A percentile compares a stretch with the other conserved stretches of the same genome.
phyloP scores from a whole-genome alignment of 129 eudicot genomes.

The Lactuca saligna region DNA sequence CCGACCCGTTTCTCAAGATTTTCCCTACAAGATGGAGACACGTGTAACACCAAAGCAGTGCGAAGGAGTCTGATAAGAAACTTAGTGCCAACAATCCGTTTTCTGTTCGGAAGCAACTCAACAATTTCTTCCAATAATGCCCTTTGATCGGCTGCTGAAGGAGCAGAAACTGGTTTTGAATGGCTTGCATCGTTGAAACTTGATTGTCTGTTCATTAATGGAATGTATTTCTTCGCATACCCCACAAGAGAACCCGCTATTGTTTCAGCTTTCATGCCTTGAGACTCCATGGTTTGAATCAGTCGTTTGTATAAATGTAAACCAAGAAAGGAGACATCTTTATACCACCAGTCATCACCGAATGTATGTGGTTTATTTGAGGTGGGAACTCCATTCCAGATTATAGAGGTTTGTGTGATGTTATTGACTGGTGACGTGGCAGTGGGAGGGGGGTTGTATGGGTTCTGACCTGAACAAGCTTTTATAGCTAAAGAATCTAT shows the following conservation, averaged over 20 bases:
- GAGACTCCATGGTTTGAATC: constrained; percentile 53
- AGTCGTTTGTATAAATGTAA: constrained; percentile 61
- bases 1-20: constrained; percentile 77
- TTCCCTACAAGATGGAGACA: constrained; percentile 64
- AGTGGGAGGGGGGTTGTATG: constrained; percentile 15
- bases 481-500: constrained; percentile 76
- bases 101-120: constrained; percentile 58
- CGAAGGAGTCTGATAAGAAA: constrained; percentile 66
- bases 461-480: constrained; percentile 52
- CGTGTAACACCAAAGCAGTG: constrained; percentile 69
- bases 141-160: constrained; percentile 78
- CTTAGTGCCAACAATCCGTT: constrained; percentile 62
- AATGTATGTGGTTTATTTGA: constrained; percentile 28
- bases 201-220: constrained; percentile 60
- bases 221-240: constrained; percentile 71
- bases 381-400: constrained; percentile 68
- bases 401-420: neutral
- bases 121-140: constrained; percentile 81
- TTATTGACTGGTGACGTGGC: constrained; percentile 23
- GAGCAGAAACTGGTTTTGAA: constrained; percentile 45
- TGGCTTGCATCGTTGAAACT: constrained; percentile 50
- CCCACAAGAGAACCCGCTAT: constrained; percentile 75
- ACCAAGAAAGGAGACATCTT: constrained; percentile 69
- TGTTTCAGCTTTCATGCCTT: constrained; percentile 63
- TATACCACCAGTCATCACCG: constrained; percentile 78